Evolutionary conservation across 2,329 filamentous ascomycete species (phyloP), one percentile per base, ranked within the genome.

Genomic region (Pyricularia pennisetigena): DNA sequence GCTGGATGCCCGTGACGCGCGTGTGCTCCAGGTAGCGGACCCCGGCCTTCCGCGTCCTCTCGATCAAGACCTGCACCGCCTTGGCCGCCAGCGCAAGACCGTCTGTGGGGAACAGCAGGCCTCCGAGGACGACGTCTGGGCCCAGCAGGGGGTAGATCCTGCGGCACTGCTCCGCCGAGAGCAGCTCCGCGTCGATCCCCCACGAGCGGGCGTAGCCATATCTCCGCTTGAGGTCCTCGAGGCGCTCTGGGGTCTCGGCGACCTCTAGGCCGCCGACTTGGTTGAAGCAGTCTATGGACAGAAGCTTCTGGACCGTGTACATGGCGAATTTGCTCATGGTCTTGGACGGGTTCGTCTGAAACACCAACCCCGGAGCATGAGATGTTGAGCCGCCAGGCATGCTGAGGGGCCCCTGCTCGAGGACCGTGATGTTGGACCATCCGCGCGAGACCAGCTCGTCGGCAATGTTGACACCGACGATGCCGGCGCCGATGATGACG

Each of bases 351-450:
- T 85, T 88, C 8, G 85, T 88, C 73, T 89, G 86, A 72, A 88
- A 89, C 0, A 89, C 86, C 3, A 89, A 80, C 0, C 87, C 87
- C 0, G 87, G 87, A 4, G 87, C 87, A 71, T 89, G 87, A 7
- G 86, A 89, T 7, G 87, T 89, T 30, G 87, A 89, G 63, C 87
- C 87, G 29, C 87, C 87, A 0, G 87, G 87, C 81, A 89, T 84
- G 69, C 80, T 77, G 71, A 89, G 74, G 2, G 87, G 87, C 0
- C 87, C 87, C 75, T 89, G 87, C 71, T 89, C 87, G 70, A 89
- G 77, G 66, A 89, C 86, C 23, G 86, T 89, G 74, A 89, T 86
- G 74, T 88, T 76, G 68, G 75, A 82, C 86, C 87, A 89, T 79
- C 87, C 87, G 72, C 85, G 82, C 28, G 81, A 80, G 71, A 86